Conservation (phyloP, 345 rosid genomes). For the Capsella bursapastoris region DNA sequence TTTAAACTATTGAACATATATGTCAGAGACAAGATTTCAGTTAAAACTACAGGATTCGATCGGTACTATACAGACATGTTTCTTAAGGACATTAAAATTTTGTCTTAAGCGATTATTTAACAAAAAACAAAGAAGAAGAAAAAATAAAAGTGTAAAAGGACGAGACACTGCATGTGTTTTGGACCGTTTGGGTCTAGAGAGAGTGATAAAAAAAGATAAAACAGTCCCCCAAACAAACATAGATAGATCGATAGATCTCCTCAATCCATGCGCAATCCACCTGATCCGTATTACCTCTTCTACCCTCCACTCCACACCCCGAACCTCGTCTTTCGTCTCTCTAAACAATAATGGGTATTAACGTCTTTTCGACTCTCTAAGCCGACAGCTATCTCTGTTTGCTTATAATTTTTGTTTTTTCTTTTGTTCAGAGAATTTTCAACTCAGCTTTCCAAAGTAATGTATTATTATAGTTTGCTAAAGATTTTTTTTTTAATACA, state of each 20-base stretch:
- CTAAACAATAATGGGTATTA: neutral
- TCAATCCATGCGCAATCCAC: slow-evolving; percentile 45
- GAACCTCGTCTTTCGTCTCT: neutral
- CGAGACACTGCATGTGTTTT: slow-evolving; percentile 47
- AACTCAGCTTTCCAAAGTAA: slow-evolving; percentile 17
- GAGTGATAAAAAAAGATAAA: slow-evolving; percentile 26
- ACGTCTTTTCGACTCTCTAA: slow-evolving; percentile 4
- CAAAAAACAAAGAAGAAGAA: neutral
- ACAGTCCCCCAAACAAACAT: slow-evolving; percentile 36
- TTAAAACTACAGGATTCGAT: slow-evolving; percentile 7
- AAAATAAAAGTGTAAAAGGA: slow-evolving; percentile 17
- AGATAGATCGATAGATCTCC: slow-evolving; percentile 34
- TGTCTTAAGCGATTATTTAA: slow-evolving; percentile 28
- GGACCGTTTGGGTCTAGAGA: slow-evolving; percentile 40
- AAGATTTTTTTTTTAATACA: neutral
- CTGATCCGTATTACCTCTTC: slow-evolving; percentile 22
- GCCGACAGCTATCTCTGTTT: slow-evolving; percentile 42
- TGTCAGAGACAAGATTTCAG: slow-evolving; percentile 9
- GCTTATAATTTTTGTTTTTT: slow-evolving; percentile 35
- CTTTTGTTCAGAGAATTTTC: slow-evolving; percentile 15
- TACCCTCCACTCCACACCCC: slow-evolving; percentile 4
- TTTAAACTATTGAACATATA: neutral
- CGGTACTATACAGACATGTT: neutral
- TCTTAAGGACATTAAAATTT: slow-evolving; percentile 30
- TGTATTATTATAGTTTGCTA: neutral